Conservation (phyloP, 441 rosid genomes). For the Gossypium gossypioides region DNA sequence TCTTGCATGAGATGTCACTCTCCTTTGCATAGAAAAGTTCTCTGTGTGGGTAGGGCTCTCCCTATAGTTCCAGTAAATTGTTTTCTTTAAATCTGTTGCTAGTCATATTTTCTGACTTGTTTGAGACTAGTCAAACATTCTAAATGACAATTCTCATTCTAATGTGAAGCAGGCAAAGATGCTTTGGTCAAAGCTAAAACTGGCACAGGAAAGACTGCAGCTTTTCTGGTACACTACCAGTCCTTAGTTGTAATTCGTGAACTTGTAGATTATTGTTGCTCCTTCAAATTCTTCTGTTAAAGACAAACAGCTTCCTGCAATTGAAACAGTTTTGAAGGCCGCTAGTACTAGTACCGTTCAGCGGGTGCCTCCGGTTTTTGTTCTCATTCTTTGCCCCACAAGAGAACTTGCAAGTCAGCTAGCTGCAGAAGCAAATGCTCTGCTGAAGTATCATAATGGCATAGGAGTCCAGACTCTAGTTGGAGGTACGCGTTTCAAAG, state of each 20-base stretch:
- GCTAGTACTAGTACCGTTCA: conserved; percentile 25
- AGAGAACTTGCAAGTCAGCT: conserved; percentile 93
- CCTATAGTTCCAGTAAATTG: background rate
- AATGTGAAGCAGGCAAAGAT: conserved; percentile 70
- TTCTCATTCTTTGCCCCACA: conserved; percentile 83
- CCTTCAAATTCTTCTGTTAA: conserved; percentile 34
- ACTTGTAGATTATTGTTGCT: conserved; percentile 19
- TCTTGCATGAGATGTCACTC: background rate
- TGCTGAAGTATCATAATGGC: conserved; percentile 72
- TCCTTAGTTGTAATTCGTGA: conserved; percentile 13
- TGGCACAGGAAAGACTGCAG: conserved; percentile 82
- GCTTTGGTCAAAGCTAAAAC: conserved; percentile 89
- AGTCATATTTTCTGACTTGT: background rate
- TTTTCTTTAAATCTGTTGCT: background rate
- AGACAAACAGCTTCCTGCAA: conserved; percentile 89
- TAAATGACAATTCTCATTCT: conserved; percentile 13
- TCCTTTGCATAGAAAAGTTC: background rate
- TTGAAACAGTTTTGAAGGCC: conserved; percentile 88
- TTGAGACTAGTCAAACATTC: background rate
- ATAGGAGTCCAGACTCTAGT: conserved; percentile 73
- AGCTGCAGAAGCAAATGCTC: conserved; percentile 84
- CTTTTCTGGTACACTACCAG: conserved; percentile 64
- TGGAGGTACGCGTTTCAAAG: conserved; percentile 86
- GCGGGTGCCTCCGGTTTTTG: conserved; percentile 44
- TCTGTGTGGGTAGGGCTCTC: background rate